These are phyloP conservation scores for Pisolithus sp. DNA, from an alignment of 768 basidiomycete genomes.

Conservation along the genomic window DNA sequence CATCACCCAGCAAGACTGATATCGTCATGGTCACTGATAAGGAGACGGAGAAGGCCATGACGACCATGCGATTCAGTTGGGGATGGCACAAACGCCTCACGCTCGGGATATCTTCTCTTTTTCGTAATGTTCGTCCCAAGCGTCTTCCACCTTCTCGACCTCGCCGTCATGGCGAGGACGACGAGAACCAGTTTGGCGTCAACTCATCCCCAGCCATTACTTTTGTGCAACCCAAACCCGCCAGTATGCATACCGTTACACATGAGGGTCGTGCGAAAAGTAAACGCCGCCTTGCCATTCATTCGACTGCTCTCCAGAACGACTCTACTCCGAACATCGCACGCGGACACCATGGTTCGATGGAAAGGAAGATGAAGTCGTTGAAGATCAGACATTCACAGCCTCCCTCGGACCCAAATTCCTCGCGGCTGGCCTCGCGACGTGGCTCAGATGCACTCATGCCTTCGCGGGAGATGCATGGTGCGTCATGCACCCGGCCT, in stretches of 20 bases:
- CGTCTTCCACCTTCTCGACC: slow-evolving; percentile 13
- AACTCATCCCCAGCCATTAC: slow-evolving; percentile 26
- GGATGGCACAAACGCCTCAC: slow-evolving; percentile 41
- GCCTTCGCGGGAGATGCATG: slow-evolving; percentile 13
- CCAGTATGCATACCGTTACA: slow-evolving; percentile 8
- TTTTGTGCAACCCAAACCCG: slow-evolving; percentile 22
- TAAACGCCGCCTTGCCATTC: slow-evolving; percentile 18
- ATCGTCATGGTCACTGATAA: slow-evolving; percentile 61
- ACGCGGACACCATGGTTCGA: slow-evolving; percentile 25
- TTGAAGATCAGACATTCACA: slow-evolving; percentile 6
- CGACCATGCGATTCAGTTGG: slow-evolving; percentile 57
- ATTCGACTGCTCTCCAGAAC: slow-evolving; percentile 15
- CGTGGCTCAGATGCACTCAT: slow-evolving; percentile 29
- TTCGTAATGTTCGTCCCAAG: slow-evolving; percentile 35
- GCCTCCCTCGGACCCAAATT: background rate
- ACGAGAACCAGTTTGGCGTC: slow-evolving; percentile 22
- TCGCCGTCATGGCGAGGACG: slow-evolving; percentile 12
- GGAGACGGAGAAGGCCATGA: slow-evolving; percentile 74
- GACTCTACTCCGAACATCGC: slow-evolving; percentile 17
- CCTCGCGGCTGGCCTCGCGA: slow-evolving; percentile 9
- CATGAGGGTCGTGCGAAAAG: slow-evolving; percentile 20
- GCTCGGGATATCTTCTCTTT: slow-evolving; percentile 43
- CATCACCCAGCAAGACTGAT: slow-evolving; percentile 43
- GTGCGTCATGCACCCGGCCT: slow-evolving; percentile 20
- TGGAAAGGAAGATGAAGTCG: slow-evolving; percentile 28